Evolutionary conservation across 73 alveolate genomes (phyloP).

Genomic region (Tetrahymena thermophila): DNA sequence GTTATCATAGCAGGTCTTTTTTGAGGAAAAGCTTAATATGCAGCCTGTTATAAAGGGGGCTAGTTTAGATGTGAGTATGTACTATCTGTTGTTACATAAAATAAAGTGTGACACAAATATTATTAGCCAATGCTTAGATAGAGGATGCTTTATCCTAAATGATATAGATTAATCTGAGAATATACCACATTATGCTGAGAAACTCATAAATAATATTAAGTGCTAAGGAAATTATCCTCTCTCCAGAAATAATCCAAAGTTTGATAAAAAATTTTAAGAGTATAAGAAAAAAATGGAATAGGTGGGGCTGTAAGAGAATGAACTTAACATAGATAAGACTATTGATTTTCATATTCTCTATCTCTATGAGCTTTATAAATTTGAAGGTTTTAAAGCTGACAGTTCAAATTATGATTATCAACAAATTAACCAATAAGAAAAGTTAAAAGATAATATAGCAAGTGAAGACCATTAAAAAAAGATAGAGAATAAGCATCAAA

Average conservation of each 20-base stretch:
- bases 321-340: not conserved
- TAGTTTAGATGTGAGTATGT: not conserved
- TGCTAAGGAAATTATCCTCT: not conserved
- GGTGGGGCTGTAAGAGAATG: not conserved
- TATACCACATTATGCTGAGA: not conserved
- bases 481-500: not conserved
- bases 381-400: not conserved
- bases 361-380: not conserved
- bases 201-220: not conserved
- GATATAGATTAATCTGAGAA: not conserved
- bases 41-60: not conserved
- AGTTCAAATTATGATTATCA: not conserved
- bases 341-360: not conserved
- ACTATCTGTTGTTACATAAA: not conserved
- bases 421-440: not conserved
- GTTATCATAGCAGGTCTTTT: not conserved
- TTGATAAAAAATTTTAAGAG: not conserved
- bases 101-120: not conserved
- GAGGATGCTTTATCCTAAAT: not conserved
- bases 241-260: not conserved
- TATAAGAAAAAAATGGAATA: not conserved
- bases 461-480: not conserved
- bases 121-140: not conserved
- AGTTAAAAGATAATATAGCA: no score
- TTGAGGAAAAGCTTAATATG: not conserved